These are phyloP conservation scores for Cryomyces minteri DNA, from an alignment of 495 filamentous ascomycete species.

Conservation along the genomic window DNA sequence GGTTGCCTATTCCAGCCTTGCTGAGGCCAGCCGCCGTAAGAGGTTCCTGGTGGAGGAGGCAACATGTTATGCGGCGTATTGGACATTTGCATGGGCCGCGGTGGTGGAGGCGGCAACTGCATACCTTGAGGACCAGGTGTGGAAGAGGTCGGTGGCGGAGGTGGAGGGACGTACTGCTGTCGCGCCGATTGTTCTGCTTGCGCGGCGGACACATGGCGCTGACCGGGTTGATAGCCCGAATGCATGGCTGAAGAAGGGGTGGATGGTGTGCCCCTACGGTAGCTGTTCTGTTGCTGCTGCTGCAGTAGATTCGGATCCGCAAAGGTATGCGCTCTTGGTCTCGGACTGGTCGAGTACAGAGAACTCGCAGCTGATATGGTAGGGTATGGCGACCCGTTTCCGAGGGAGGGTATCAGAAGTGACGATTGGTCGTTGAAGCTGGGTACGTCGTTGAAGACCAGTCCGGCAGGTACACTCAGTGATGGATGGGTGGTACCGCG, in stretches of 20 bases:
- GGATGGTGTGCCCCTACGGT: too few relatives aligned
- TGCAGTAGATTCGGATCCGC: constrained; percentile 13
- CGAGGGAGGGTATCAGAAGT: constrained; percentile 25
- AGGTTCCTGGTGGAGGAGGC: constrained; percentile 63
- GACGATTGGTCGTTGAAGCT: constrained; percentile 15
- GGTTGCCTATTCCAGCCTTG: constrained; percentile 8
- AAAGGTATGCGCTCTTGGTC: constrained; percentile 27
- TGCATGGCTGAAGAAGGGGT: too few relatives aligned
- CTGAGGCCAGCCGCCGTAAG: constrained; percentile 22
- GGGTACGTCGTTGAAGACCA: constrained; percentile 26
- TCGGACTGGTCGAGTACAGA: constrained; percentile 17
- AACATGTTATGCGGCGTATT: constrained; percentile 29
- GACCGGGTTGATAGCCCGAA: constrained; percentile 44
- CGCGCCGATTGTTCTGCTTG: too few relatives aligned
- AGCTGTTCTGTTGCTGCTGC: too few relatives aligned
- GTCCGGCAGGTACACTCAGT: constrained; percentile 3
- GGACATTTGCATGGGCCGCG: too few relatives aligned
- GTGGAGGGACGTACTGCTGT: constrained; percentile 29
- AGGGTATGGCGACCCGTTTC: constrained; percentile 29
- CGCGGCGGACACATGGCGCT: constrained; percentile 24
- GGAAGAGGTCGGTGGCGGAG: constrained; percentile 32
- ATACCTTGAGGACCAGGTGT: constrained; percentile 35
- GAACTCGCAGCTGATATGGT: constrained; percentile 16
- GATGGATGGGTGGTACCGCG: too few relatives aligned
- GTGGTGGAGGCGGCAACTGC: constrained; percentile 32